phyloP scores from a whole-genome alignment of 208 protist genomes.

The Leishmania mexicana region DNA sequence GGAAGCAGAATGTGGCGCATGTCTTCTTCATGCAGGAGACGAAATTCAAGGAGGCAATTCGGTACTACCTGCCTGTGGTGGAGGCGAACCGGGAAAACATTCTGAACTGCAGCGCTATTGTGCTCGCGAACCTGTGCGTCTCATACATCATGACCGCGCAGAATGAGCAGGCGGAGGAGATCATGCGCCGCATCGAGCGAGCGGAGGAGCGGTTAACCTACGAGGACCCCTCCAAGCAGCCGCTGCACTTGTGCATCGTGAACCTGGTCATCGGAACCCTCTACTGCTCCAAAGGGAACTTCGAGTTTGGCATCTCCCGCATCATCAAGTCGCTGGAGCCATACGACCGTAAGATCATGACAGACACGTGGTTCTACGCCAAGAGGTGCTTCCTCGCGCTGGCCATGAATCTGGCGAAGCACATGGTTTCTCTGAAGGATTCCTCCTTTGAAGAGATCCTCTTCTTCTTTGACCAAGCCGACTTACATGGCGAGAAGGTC shows the following conservation, averaged over 20 bases:
- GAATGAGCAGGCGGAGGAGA: conserved; percentile 97
- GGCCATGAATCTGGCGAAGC: conserved; percentile 97
- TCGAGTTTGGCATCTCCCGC: conserved; percentile 97
- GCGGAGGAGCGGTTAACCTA: conserved; percentile 94
- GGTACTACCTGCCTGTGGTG: conserved; percentile 97
- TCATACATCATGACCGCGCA: conserved; percentile 97
- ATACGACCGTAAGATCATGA: conserved; percentile 96
- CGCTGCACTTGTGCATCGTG: conserved; percentile 97
- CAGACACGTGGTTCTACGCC: conserved; percentile 98
- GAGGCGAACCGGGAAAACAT: conserved; percentile 93
- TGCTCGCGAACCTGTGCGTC: conserved; percentile 98
- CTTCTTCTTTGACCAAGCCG: conserved; percentile 94
- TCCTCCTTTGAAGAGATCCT: conserved; percentile 93
- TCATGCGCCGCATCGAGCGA: conserved; percentile 96
- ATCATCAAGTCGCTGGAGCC: conserved; percentile 97
- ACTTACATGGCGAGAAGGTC: conserved; percentile 92
- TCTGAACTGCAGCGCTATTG: conserved; percentile 95
- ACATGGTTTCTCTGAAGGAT: conserved; percentile 97
- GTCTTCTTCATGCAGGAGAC: conserved; percentile 98
- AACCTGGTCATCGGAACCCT: conserved; percentile 98
- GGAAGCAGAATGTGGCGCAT: conserved; percentile 98
- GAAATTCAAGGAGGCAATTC: conserved; percentile 96
- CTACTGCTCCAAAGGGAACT: conserved; percentile 98
- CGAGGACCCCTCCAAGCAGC: conserved; percentile 90
- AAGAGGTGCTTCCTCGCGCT: conserved; percentile 97